Conservation (phyloP, 441 rosid genomes). For the Aleurites moluccanus region DNA sequence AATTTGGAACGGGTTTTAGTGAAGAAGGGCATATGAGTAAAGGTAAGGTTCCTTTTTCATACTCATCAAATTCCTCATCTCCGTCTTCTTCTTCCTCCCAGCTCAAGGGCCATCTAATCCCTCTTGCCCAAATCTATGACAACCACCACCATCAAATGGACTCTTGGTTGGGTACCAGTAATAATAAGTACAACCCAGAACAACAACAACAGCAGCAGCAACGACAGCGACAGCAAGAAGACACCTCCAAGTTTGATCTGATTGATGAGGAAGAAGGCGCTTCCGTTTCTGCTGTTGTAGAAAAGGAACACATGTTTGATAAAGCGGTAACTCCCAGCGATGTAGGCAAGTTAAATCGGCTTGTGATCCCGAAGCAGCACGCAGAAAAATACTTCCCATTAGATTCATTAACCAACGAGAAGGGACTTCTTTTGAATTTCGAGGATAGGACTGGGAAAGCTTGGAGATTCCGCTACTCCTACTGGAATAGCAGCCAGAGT, state of each 20-base stretch:
- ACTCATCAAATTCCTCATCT: conserved; percentile 35
- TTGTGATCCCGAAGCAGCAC: conserved; percentile 93
- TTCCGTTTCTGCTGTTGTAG: background rate
- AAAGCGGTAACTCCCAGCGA: conserved; percentile 43
- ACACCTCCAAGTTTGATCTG: conserved; percentile 13
- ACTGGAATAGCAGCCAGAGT: conserved; percentile 98
- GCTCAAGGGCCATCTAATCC: conserved; percentile 14
- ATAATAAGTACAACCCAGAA: conserved; percentile 15
- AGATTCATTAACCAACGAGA: conserved; percentile 65
- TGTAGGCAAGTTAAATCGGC: conserved; percentile 95
- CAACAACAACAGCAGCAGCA: no score
- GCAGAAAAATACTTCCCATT: conserved; percentile 94
- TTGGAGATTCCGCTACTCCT: conserved; percentile 93
- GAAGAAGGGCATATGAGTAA: conserved; percentile 33
- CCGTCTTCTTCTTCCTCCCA: conserved; percentile 38
- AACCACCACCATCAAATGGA: conserved; percentile 27
- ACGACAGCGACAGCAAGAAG: conserved; percentile 13
- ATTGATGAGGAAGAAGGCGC: conserved; percentile 8
- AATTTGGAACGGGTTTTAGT: conserved; percentile 29
- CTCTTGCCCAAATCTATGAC: conserved; percentile 27
- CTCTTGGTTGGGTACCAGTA: conserved; percentile 34
- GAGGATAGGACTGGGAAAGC: conserved; percentile 83
- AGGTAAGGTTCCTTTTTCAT: conserved; percentile 36
- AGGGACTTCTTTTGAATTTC: conserved; percentile 81
- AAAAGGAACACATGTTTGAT: conserved; percentile 29